A percentile compares a stretch with the other conserved stretches of the same genome.
Conservation (phyloP, 2,329 filamentous ascomycete genomes). For the Cladophialophora chaetospira region DNA sequence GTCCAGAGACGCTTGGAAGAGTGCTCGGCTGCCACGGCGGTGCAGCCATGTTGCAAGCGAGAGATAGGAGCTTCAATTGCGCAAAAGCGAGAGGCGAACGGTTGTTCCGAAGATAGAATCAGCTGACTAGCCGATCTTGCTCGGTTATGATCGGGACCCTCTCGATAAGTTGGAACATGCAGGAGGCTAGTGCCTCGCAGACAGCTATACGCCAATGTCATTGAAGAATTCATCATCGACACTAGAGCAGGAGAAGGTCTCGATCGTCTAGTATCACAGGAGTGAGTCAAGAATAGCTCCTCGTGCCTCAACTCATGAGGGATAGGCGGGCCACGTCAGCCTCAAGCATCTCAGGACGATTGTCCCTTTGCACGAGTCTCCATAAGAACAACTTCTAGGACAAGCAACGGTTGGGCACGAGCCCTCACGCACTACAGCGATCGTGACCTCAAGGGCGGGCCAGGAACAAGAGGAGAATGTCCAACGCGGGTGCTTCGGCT, state of each 20-base stretch:
- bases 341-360: no score
- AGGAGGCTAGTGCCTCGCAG: constrained; percentile 18
- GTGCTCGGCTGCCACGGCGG: background rate
- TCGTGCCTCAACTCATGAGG: background rate
- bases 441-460: constrained; percentile 10
- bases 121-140: constrained; percentile 11
- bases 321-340: constrained; percentile 12
- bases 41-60: constrained; percentile 13
- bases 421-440: constrained; percentile 5
- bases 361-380: background rate
- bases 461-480: background rate
- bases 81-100: background rate
- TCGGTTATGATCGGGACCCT: background rate
- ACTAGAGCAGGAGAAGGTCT: background rate
- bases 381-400: background rate
- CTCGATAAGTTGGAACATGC: constrained; percentile 10
- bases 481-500: background rate
- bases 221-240: no score
- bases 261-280: constrained; percentile 4
- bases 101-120: constrained; percentile 2
- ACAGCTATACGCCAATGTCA: constrained; percentile 3
- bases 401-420: constrained; percentile 6
- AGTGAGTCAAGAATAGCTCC: constrained; percentile 17
- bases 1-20: background rate
- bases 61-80: background rate